phyloP scores from a whole-genome alignment of 352 stramenopile species.

The Globisporangium spinosum region DNA sequence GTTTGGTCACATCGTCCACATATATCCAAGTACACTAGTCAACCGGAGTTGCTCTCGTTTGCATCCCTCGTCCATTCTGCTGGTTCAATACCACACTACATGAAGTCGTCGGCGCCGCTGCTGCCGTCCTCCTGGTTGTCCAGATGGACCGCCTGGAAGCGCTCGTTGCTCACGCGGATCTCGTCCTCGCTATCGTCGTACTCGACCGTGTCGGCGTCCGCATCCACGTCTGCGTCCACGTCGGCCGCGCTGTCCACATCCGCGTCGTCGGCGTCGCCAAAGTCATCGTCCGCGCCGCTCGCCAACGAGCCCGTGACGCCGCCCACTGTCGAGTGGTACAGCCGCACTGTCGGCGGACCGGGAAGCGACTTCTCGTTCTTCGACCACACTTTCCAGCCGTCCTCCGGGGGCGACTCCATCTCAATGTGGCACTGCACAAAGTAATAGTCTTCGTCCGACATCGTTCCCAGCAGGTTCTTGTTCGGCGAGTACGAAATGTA shows the following conservation, averaged over 20 bases:
- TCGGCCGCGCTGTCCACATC: slow-evolving; percentile 71
- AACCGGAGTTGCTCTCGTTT: too few species aligned
- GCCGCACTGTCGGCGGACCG: slow-evolving; percentile 57
- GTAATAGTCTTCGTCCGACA: slow-evolving; percentile 87
- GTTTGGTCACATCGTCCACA: neutral
- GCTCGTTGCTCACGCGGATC: slow-evolving; percentile 88
- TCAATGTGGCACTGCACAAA: slow-evolving; percentile 81
- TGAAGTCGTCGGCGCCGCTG: slow-evolving; percentile 74
- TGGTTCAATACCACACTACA: slow-evolving; percentile 29
- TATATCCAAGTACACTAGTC: neutral
- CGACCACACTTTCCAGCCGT: slow-evolving; percentile 83
- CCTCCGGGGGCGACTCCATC: slow-evolving; percentile 68
- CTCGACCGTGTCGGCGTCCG: slow-evolving; percentile 81
- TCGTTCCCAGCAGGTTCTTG: slow-evolving; percentile 79
- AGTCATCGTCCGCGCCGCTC: slow-evolving; percentile 19
- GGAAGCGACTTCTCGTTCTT: slow-evolving; percentile 81
- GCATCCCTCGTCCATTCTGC: too few species aligned
- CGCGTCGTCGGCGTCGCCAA: slow-evolving; percentile 30
- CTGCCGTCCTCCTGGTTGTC: slow-evolving; percentile 77
- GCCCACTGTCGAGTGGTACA: slow-evolving; percentile 67
- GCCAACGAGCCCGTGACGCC: slow-evolving; percentile 1
- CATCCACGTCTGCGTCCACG: slow-evolving; percentile 49
- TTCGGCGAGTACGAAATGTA: slow-evolving; percentile 96
- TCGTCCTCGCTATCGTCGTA: slow-evolving; percentile 90
- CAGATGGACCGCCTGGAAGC: slow-evolving; percentile 85